Evolutionary conservation across 441 rosid species (phyloP).

Genomic region (Kokia cookei): DNA sequence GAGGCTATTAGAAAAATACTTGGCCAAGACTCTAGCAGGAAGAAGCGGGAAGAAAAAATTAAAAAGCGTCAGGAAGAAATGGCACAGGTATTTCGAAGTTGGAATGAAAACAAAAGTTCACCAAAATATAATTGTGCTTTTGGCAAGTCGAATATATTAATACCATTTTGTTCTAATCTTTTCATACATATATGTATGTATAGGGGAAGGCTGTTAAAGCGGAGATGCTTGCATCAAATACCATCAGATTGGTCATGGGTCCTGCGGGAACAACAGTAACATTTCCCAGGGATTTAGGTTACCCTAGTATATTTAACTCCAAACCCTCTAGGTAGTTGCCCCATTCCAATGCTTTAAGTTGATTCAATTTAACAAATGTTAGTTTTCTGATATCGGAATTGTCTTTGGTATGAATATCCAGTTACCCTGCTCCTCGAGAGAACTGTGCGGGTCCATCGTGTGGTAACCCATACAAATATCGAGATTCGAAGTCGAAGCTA

Average conservation of each 20-base stretch:
- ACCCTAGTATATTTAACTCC: constrained; percentile 70
- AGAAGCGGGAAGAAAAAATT: constrained; percentile 80
- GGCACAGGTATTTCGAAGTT: constrained; percentile 55
- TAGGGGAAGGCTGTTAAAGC: constrained; percentile 86
- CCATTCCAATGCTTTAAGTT: background rate
- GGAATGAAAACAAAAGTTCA: background rate
- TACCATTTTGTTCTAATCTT: background rate
- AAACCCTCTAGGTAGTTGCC: constrained; percentile 44
- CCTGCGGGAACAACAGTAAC: constrained; percentile 76
- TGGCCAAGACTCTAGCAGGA: constrained; percentile 91
- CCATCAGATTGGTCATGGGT: constrained; percentile 63
- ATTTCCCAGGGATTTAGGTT: constrained; percentile 67
- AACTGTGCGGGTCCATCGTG: constrained; percentile 86
- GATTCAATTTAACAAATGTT: background rate
- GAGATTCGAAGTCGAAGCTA: constrained; percentile 76
- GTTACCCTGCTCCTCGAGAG: constrained; percentile 92
- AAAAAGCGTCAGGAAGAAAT: constrained; percentile 77
- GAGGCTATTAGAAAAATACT: constrained; percentile 92
- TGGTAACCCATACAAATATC: constrained; percentile 67
- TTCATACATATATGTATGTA: background rate
- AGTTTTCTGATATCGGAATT: constrained; percentile 3
- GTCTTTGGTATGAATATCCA: constrained; percentile 18
- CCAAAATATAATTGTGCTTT: background rate
- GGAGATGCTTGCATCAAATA: constrained; percentile 37
- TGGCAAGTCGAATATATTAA: background rate